Percentiles rank a stretch among this genome's conserved stretches.
Conservation (phyloP, 306 rosid species). For the Dalbergia cochinchinensis region DNA sequence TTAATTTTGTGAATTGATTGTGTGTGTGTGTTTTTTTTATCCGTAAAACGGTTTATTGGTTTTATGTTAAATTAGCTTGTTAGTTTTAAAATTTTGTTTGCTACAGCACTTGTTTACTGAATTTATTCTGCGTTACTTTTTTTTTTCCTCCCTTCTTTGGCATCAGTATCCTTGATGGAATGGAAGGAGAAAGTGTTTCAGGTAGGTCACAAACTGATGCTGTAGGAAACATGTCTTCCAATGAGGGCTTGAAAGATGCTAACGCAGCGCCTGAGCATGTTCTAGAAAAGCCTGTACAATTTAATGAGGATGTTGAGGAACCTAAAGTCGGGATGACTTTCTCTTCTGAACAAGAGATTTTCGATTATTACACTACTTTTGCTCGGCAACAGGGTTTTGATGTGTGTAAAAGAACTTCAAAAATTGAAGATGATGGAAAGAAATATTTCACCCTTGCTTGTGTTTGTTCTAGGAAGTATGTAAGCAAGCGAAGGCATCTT, state of each 20-base stretch:
- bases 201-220: conserved; percentile 12
- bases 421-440: conserved; percentile 35
- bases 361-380: conserved; percentile 17
- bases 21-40: neutral
- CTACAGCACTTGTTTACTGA: neutral
- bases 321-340: conserved; percentile 40
- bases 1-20: neutral
- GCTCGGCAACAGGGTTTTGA: conserved; percentile 12
- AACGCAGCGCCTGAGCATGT: neutral
- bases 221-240: neutral
- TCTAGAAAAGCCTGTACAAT: neutral
- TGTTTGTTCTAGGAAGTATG: conserved; percentile 6
- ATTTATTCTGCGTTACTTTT: neutral
- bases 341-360: conserved; percentile 9
- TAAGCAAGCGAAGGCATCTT: conserved; percentile 16
- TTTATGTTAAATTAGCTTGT: conserved; percentile 6
- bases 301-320: conserved; percentile 24
- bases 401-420: conserved; percentile 20
- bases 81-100: neutral
- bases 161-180: conserved; percentile 28
- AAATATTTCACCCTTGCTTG: conserved; percentile 36
- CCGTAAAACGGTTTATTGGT: neutral
- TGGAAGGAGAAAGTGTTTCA: conserved; percentile 26
- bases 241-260: neutral
- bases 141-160: neutral